Percentiles rank a stretch among this genome's conserved stretches.
These are phyloP conservation scores for Gossypium mustelinum DNA, from an alignment of 345 rosid genomes.

Conservation along the genomic window DNA sequence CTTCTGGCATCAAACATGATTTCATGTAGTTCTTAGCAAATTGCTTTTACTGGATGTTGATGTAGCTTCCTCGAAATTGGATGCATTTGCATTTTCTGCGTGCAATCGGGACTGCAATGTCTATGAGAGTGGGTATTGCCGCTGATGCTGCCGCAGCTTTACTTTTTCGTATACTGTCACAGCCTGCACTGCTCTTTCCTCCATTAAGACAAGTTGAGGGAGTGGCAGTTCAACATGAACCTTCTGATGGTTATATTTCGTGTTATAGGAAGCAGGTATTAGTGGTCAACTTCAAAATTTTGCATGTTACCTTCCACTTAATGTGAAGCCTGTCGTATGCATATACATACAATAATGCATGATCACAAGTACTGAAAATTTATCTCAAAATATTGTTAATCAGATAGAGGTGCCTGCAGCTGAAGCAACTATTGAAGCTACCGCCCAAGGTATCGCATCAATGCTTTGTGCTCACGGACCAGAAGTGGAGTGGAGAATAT, in stretches of 20 bases:
- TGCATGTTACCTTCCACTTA: constrained; percentile 10
- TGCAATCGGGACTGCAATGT: constrained; percentile 96
- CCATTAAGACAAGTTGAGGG: constrained; percentile 93
- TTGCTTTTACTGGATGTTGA: constrained; percentile 24
- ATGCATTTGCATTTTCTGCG: constrained; percentile 98
- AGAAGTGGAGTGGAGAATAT: constrained; percentile 98
- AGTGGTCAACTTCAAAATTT: background rate
- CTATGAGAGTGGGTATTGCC: constrained; percentile 97
- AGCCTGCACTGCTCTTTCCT: constrained; percentile 95
- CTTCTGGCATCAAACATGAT: background rate
- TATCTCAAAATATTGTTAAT: constrained; percentile 20
- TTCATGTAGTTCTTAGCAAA: background rate
- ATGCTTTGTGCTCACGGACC: constrained; percentile 99
- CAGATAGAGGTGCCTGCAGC: constrained; percentile 96
- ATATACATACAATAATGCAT: background rate
- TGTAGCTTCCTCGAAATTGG: constrained; percentile 97
- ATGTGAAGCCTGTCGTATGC: background rate
- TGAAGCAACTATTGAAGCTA: constrained; percentile 97
- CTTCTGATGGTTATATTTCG: constrained; percentile 68
- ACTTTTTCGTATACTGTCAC: constrained; percentile 89
- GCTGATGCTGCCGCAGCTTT: constrained; percentile 99
- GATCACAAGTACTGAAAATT: background rate
- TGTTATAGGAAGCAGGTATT: constrained; percentile 81
- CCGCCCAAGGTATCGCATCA: constrained; percentile 98
- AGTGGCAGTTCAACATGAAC: constrained; percentile 67